These are phyloP conservation scores for Leucocoprinus birnbaumii DNA, from an alignment of 768 basidiomycete genomes.

Conservation along the genomic window DNA sequence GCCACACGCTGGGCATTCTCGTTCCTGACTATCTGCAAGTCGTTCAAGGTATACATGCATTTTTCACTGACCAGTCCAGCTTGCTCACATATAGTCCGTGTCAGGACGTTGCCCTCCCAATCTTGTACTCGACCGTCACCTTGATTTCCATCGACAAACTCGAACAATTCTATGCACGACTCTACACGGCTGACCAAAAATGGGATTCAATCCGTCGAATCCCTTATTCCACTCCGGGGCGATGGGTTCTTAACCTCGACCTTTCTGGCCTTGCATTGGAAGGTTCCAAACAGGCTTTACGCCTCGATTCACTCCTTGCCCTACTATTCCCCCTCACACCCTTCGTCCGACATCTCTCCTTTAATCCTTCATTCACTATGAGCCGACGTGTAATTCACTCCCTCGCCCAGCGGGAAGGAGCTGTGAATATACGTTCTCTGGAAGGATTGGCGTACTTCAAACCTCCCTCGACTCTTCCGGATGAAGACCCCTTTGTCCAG, in stretches of 20 bases:
- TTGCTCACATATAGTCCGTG: not conserved
- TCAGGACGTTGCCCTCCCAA: slow-evolving; percentile 65
- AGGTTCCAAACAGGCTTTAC: slow-evolving; percentile 45
- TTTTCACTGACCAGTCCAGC: not conserved
- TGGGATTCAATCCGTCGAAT: slow-evolving; percentile 91
- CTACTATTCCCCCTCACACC: slow-evolving; percentile 66
- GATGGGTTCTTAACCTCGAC: slow-evolving; percentile 81
- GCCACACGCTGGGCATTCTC: slow-evolving; percentile 26
- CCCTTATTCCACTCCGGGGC: slow-evolving; percentile 82
- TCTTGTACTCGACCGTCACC: slow-evolving; percentile 57
- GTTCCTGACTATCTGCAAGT: slow-evolving; percentile 40
- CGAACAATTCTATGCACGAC: slow-evolving; percentile 52
- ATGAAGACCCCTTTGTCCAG: slow-evolving; percentile 57
- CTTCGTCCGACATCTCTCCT: slow-evolving; percentile 49
- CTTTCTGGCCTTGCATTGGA: slow-evolving; percentile 50
- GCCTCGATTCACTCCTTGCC: slow-evolving; percentile 62
- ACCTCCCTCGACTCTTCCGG: slow-evolving; percentile 26
- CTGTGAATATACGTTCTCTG: slow-evolving; percentile 44
- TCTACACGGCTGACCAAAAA: slow-evolving; percentile 63
- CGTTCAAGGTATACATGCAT: slow-evolving; percentile 38
- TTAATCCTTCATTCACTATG: slow-evolving; percentile 56
- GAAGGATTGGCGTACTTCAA: slow-evolving; percentile 53
- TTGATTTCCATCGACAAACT: slow-evolving; percentile 43
- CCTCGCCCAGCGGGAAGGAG: slow-evolving; percentile 50
- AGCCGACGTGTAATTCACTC: slow-evolving; percentile 58